These are phyloP conservation scores for Geoglossum glabrum DNA, from an alignment of 495 filamentous ascomycete species.

Conservation along the genomic window DNA sequence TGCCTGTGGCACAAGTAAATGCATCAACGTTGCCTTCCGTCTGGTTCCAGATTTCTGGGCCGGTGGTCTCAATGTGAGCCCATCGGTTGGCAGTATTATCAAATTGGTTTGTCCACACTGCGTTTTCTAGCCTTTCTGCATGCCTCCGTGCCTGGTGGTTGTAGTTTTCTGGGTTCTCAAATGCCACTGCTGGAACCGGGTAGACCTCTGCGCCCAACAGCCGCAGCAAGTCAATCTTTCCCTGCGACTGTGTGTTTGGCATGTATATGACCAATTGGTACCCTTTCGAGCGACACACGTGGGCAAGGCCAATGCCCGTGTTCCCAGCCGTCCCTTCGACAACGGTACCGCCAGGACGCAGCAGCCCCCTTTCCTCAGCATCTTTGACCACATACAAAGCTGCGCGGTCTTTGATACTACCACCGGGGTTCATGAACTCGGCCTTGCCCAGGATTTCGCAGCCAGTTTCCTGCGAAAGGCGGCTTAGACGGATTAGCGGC, in stretches of 20 bases:
- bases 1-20: constrained; percentile 90
- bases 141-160: constrained; percentile 87
- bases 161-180: constrained; percentile 90
- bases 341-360: constrained; percentile 75
- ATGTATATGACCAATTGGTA: constrained; percentile 97
- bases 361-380: constrained; percentile 70
- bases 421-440: constrained; percentile 96
- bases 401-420: constrained; percentile 89
- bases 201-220: constrained; percentile 91
- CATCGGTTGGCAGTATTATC: constrained; percentile 87
- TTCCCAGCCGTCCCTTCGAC: constrained; percentile 95
- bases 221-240: constrained; percentile 85
- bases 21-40: constrained; percentile 73
- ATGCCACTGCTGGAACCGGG: constrained; percentile 94
- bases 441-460: constrained; percentile 93
- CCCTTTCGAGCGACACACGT: constrained; percentile 83
- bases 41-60: constrained; percentile 94
- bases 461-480: constrained; percentile 73
- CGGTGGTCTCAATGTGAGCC: constrained; percentile 91
- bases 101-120: constrained; percentile 98
- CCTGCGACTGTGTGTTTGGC: constrained; percentile 95
- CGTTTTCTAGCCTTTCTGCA: constrained; percentile 67
- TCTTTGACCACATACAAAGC: constrained; percentile 86
- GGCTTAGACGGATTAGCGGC: constrained; percentile 75
- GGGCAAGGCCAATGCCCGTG: constrained; percentile 91